A percentile compares a stretch with the other conserved stretches of the same genome.
phyloP scores from a whole-genome alignment of 208 protist species.

The Trypanosomatidae sp. region DNA sequence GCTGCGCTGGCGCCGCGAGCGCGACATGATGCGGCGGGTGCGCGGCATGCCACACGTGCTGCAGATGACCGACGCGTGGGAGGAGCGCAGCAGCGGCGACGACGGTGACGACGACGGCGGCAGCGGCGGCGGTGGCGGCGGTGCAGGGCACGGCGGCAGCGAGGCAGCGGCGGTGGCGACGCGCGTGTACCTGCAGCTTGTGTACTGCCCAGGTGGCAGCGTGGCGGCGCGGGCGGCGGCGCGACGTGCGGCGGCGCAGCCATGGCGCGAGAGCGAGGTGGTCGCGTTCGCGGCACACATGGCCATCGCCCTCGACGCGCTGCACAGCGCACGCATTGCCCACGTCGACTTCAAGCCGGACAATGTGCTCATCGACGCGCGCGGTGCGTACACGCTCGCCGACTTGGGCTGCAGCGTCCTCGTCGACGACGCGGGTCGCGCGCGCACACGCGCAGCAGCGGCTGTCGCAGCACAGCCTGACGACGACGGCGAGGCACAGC shows the following conservation, averaged over 20 bases:
- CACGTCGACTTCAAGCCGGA: conserved; percentile 92
- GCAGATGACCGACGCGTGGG: conserved; percentile 61
- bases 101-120: too few relatives aligned
- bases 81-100: conserved; percentile 26
- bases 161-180: conserved; percentile 3
- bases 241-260: conserved; percentile 19
- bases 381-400: conserved; percentile 68
- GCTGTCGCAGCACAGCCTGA: too few relatives aligned
- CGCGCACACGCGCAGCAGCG: too few relatives aligned
- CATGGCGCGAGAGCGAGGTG: conserved; percentile 66
- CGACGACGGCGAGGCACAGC: too few relatives aligned
- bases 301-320: conserved; percentile 71
- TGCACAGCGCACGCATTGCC: conserved; percentile 68
- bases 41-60: conserved; percentile 63
- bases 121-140: too few relatives aligned
- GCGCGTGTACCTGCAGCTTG: conserved; percentile 69
- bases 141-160: neutral
- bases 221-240: conserved; percentile 33
- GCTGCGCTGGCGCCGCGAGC: conserved; percentile 48
- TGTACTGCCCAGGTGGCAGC: conserved; percentile 76
- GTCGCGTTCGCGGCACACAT: conserved; percentile 74
- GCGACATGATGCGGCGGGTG: conserved; percentile 32
- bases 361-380: conserved; percentile 81
- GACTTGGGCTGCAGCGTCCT: conserved; percentile 88
- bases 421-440: conserved; percentile 45